Base-by-base conservation (phyloP, 148 eudicot genomes). In the Rhododendron henanense region DNA sequence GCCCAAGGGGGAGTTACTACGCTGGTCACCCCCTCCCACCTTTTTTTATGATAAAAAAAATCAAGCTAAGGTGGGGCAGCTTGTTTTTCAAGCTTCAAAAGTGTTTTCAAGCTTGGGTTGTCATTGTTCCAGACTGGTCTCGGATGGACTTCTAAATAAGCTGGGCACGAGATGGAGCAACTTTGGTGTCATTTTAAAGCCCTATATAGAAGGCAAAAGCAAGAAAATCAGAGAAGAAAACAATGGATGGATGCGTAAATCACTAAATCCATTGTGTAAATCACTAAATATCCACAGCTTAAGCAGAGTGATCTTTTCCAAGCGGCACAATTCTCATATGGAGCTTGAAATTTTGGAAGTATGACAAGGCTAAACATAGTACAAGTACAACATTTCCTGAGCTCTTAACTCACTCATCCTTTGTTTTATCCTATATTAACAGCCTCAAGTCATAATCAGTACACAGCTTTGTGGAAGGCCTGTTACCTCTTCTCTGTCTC, bases 401-500 rank as follows among this genome's bases (percentile, higher is more conserved):
- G 83, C 63, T 81, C 65, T 81, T 33, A 51, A 53, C 83, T 81
- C 18, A 37, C 45, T 81, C 83, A 51, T 14, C 48, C 51, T 37
- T 31, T 51, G 35, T 21, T 79, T 83, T n/a, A 23, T 44, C 76
- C 59, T 84, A 37, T 25, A 87, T 50, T 6, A 65, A 78, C 85
- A 79, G 65, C 41, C 53, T 65, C 67, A 19, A 83, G 76, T 59
- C 81, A 23, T 44, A 11, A 44, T 39, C 59, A 10, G 51, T 47
- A 59, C 78, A 45, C 82, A 77, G 57, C 44, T 37, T 73, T 53
- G 59, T 23, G 83, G 41, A 67, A 6, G n/a, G 48, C 37, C 86
- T 7, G 71, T 25, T 45, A 10, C 47, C 16, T 74, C 47, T 50
- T 78, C 85, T 84, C 65, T 63, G 47, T 21, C 69, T 86, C 88